Evolutionary conservation across 2,329 filamentous ascomycete species (phyloP).

Genomic region (Epicoccum sorghinum): DNA sequence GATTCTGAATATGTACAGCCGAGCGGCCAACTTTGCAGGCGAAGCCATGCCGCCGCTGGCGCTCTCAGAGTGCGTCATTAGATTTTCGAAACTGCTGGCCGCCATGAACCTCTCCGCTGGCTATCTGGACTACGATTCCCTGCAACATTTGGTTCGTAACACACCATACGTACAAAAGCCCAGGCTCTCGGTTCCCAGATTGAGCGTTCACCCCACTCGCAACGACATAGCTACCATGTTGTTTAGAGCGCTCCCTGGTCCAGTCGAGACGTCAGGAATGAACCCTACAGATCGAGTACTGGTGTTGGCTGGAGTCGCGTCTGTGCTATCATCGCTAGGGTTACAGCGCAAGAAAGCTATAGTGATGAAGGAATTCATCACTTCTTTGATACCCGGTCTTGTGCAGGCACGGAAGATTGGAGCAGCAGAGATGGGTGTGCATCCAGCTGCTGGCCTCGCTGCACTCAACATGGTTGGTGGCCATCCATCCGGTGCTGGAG

Average conservation of each 20-base stretch:
- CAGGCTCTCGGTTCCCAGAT: constrained; percentile 40
- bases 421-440: constrained; percentile 94
- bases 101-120: constrained; percentile 71
- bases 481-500: constrained; percentile 76
- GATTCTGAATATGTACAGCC: constrained; percentile 74
- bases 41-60: constrained; percentile 75
- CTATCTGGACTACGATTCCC: constrained; percentile 63
- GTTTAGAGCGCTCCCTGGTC: constrained; percentile 58
- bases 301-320: constrained; percentile 83
- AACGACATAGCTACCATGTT: constrained; percentile 47
- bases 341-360: constrained; percentile 90
- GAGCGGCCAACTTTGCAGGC: constrained; percentile 65
- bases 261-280: constrained; percentile 63
- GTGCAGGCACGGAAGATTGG: constrained; percentile 91
- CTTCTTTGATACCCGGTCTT: constrained; percentile 80
- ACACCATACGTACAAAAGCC: constrained; percentile 54
- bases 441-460: constrained; percentile 86
- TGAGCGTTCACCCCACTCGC: constrained; percentile 44
- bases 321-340: constrained; percentile 80
- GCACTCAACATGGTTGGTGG: constrained; percentile 62
- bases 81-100: constrained; percentile 73
- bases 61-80: constrained; percentile 73
- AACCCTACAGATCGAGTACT: constrained; percentile 77
- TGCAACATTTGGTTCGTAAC: constrained; percentile 53
- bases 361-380: constrained; percentile 83